Conservation (phyloP, 805 yeast genomes). For the Candida tammaniensis region DNA sequence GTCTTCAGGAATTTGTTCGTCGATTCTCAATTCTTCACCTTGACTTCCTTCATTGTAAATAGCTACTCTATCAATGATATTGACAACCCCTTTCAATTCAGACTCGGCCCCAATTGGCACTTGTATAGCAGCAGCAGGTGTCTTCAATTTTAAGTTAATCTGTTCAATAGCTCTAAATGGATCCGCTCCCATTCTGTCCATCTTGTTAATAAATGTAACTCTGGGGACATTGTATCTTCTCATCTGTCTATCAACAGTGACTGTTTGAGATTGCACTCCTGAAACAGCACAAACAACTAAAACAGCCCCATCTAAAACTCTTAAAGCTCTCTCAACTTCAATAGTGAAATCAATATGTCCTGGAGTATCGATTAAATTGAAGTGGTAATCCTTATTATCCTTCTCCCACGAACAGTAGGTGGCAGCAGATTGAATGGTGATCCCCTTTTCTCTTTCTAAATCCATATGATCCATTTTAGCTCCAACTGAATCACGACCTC, state of each 20-base stretch:
- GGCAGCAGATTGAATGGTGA: conserved; percentile 98
- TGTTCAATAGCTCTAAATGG: conserved; percentile 96
- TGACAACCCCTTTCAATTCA: conserved; percentile 83
- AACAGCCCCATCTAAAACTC: conserved; percentile 98
- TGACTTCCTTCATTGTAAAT: conserved; percentile 85
- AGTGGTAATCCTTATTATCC: conserved; percentile 66
- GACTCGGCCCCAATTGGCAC: conserved; percentile 96
- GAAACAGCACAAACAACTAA: conserved; percentile 97
- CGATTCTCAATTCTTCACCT: conserved; percentile 72
- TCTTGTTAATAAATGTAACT: conserved; percentile 92
- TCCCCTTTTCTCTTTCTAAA: conserved; percentile 96
- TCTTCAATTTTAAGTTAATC: conserved; percentile 79
- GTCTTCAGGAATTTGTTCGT: conserved; percentile 71
- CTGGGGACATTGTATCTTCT: conserved; percentile 96
- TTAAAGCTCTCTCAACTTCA: conserved; percentile 97
- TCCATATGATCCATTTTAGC: conserved; percentile 99
- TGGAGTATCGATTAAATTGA: conserved; percentile 96
- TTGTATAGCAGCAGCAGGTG: conserved; percentile 96
- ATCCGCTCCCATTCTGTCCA: conserved; percentile 99
- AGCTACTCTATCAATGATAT: conserved; percentile 84
- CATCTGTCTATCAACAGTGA: conserved; percentile 99
- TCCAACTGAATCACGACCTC: conserved; percentile 97
- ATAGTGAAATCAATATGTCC: conserved; percentile 99
- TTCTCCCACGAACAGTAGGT: conserved; percentile 97
- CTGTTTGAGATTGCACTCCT: conserved; percentile 98